Evolutionary conservation across 1,284 basidiomycete species (phyloP).

Genomic region (Moniliophthora roreri): DNA sequence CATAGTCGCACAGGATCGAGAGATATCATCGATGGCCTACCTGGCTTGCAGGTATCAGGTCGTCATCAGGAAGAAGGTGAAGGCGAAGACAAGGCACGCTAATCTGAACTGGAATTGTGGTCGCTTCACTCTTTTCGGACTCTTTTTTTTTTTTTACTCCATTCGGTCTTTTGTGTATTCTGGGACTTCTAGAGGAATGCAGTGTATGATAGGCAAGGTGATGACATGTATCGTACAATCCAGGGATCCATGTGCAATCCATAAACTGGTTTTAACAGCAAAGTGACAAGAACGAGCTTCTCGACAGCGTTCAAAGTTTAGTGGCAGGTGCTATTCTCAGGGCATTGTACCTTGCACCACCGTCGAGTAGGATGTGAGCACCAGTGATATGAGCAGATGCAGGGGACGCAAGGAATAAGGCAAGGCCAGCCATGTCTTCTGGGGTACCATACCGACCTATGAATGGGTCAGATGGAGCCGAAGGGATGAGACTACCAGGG

Average conservation of each 20-base stretch:
- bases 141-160: background rate
- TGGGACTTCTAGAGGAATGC: no score
- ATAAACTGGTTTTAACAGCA: no score
- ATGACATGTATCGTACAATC: no score
- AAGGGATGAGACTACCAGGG: background rate
- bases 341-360: conserved; percentile 44
- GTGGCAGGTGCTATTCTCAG: background rate
- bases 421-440: conserved; percentile 75
- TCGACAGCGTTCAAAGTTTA: background rate
- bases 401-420: conserved; percentile 71
- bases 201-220: no score
- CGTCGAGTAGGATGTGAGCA: conserved; percentile 70
- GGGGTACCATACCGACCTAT: conserved; percentile 67
- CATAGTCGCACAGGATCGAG: background rate
- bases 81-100: background rate
- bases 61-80: background rate
- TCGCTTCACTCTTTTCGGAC: background rate
- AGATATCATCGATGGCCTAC: background rate
- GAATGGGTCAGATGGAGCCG: background rate
- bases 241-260: no score
- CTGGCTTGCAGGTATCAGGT: background rate
- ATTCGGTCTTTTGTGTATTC: no score
- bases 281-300: no score
- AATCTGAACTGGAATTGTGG: no score
- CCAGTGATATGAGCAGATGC: conserved; percentile 77